Evolutionary conservation across 1,284 basidiomycete species (phyloP).

Genomic region (Cerioporus squamosus): DNA sequence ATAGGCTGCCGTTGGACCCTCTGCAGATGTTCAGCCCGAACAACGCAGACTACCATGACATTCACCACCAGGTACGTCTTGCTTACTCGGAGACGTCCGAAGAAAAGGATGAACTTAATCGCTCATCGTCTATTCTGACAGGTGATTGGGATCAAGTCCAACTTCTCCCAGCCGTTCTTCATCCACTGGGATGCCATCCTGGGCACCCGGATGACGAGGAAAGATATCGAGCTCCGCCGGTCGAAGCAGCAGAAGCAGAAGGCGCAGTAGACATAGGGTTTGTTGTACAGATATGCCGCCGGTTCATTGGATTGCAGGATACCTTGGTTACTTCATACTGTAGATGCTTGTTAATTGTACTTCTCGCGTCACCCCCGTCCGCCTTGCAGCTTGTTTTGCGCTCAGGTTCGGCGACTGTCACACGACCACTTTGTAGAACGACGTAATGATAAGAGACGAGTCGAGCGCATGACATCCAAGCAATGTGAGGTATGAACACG

Average conservation of each 20-base stretch:
- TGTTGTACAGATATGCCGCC: constrained; percentile 3
- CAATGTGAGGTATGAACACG: neutral
- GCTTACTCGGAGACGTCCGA: no score
- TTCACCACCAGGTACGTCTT: constrained; percentile 90
- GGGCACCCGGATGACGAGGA: constrained; percentile 81
- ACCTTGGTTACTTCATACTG: constrained; percentile 5
- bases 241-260: constrained; percentile 29
- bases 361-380: neutral
- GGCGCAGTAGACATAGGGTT: constrained; percentile 8
- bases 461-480: neutral
- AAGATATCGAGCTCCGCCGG: constrained; percentile 58
- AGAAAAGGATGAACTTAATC: neutral
- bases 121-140: constrained; percentile 34
- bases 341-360: neutral
- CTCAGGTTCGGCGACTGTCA: neutral
- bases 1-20: constrained; percentile 87
- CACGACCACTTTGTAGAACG: constrained; percentile 3
- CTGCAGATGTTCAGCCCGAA: constrained; percentile 90
- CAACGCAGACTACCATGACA: constrained; percentile 98
- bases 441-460: constrained; percentile 1
- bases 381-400: neutral
- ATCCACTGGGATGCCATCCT: constrained; percentile 85
- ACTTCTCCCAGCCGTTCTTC: constrained; percentile 96
- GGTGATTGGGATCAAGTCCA: constrained; percentile 92
- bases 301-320: neutral